Percentiles rank a stretch among this genome's conserved stretches.
These are phyloP conservation scores for Rusavskia elegans DNA, from an alignment of 495 filamentous ascomycete species.

Conservation along the genomic window DNA sequence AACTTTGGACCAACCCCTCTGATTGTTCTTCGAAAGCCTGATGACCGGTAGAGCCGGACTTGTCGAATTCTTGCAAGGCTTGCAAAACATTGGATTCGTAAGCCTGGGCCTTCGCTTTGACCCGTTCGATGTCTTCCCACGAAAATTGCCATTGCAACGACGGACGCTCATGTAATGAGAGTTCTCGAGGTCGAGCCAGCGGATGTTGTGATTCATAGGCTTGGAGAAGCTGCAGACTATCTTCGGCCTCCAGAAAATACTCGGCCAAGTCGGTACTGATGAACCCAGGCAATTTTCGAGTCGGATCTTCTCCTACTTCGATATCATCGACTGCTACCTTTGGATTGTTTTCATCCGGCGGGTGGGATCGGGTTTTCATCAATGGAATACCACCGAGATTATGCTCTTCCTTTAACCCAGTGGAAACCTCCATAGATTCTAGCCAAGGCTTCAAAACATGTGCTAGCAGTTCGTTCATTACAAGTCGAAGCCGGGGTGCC, in stretches of 20 bases:
- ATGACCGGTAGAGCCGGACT: not conserved
- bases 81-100: constrained; percentile 42
- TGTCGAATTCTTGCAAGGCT: constrained; percentile 17
- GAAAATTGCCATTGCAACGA: constrained; percentile 55
- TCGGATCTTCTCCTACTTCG: constrained; percentile 21
- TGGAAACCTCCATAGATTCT: constrained; percentile 56
- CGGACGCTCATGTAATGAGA: constrained; percentile 32
- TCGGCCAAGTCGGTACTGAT: constrained; percentile 47
- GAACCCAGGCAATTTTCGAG: constrained; percentile 41
- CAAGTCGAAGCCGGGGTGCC: constrained; percentile 39
- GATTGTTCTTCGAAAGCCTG: too few relatives aligned
- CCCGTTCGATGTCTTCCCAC: constrained; percentile 54
- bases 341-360: too few relatives aligned
- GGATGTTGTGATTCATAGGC: constrained; percentile 65
- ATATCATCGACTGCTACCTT: constrained; percentile 14
- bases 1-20: too few relatives aligned
- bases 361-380: too few relatives aligned
- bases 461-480: constrained; percentile 50
- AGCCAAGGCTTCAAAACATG: constrained; percentile 54
- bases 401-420: constrained; percentile 39
- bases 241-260: constrained; percentile 60
- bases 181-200: constrained; percentile 35
- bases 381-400: too few relatives aligned
- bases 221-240: constrained; percentile 58
- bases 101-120: constrained; percentile 41